Evolutionary conservation across 768 basidiomycete species (phyloP), one percentile per base, ranked within the genome.

Genomic region (Termitomyces sp.): DNA sequence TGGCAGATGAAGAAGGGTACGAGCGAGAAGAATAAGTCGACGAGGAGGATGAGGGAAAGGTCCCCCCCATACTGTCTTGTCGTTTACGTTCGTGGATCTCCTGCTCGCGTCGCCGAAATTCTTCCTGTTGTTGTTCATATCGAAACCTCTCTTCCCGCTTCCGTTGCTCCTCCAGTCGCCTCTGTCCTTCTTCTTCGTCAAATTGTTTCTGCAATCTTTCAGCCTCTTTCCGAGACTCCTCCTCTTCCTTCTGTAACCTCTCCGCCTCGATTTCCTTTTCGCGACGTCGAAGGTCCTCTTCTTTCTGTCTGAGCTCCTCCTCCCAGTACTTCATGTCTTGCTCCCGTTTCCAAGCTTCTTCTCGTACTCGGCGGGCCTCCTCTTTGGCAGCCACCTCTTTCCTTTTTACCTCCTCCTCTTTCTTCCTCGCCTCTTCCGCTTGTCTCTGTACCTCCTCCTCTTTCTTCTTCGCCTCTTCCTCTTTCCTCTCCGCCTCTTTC

Each of bases 61-160:
- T 52, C 4, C 73, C 73, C n/a, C 52, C 52, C 38, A 67, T 58
- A 56, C 73, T 79, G 53, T 75, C 74, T 47, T 79, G 77, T 10
- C 76, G 72, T 63, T 76, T 78, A 32, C 79, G 75, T 58, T 81
- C 78, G 56, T 76, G 71, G 51, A 77, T 73, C 24, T 78, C 76
- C 43, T 77, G 77, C 45, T 75, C 78, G n/a, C 77, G 72, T 59
- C 69, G 69, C 42, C 70, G 72, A 63, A 71, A 77, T 35, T 80
- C 74, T 57, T 74, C 69, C 61, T 77, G 75, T 58, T 76, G 73
- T 32, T 72, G 71, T 64, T 61, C 70, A 28, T 60, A 67, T 45
- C 63, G 62, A 55, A 62, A 51, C 46, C 66, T 68, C 54, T 66
- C 66, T 35, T 64, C 61, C 55, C 63, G 64, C 52, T 65, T 68